Evolutionary conservation across 305 asterid species (phyloP).

Genomic region (Rubia tinctorum): DNA sequence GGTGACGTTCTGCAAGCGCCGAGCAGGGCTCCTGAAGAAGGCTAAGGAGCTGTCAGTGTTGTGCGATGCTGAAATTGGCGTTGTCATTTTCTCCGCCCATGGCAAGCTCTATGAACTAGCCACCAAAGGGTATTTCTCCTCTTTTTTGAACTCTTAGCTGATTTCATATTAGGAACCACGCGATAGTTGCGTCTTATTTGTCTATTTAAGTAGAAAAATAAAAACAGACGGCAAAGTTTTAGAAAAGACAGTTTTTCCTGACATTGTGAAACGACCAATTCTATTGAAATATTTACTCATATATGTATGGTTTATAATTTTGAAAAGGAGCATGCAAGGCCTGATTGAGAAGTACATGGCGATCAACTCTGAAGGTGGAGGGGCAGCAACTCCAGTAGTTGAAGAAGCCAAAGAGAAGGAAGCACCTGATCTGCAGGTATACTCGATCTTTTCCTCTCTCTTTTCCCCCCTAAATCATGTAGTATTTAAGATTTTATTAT

Average conservation of each 20-base stretch:
- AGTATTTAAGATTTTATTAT: too few species aligned
- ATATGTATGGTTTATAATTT: not conserved
- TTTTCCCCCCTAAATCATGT: too few species aligned
- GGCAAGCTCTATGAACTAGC: constrained; percentile 89
- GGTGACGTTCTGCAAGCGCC: constrained; percentile 95
- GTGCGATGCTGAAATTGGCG: constrained; percentile 90
- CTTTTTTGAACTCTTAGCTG: not conserved
- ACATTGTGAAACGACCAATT: too few species aligned
- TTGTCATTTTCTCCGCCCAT: constrained; percentile 80
- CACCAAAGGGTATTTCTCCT: constrained; percentile 55
- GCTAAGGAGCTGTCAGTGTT: constrained; percentile 90
- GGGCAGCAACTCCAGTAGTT: constrained; percentile 16
- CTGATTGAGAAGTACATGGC: constrained; percentile 75
- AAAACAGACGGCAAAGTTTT: too few species aligned
- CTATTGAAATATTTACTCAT: not conserved
- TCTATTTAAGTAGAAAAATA: too few species aligned
- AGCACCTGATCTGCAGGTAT: constrained; percentile 39
- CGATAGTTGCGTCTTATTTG: too few species aligned
- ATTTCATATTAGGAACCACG: not conserved
- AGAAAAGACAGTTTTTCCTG: too few species aligned
- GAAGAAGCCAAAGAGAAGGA: constrained; percentile 39
- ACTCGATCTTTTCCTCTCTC: not conserved
- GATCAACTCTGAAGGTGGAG: constrained; percentile 33
- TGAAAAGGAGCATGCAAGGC: constrained; percentile 59
- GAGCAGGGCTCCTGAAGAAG: constrained; percentile 90